Conservation (phyloP, 441 rosid species). For the Brassica hybrid region DNA sequence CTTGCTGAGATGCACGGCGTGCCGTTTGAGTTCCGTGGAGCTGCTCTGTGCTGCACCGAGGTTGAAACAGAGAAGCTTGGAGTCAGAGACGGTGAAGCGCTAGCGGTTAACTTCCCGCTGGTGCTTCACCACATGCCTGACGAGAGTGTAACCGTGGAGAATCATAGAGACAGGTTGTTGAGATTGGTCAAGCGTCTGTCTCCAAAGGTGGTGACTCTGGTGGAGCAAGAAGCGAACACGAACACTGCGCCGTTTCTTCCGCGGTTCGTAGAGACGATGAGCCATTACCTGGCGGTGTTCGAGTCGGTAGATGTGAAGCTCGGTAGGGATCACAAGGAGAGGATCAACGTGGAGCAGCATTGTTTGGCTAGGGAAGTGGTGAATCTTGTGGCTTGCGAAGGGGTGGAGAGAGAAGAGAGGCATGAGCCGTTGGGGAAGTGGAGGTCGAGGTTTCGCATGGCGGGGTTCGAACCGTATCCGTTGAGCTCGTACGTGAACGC, state of each 20-base stretch:
- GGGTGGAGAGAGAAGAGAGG: slow-evolving; percentile 88
- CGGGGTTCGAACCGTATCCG: slow-evolving; percentile 77
- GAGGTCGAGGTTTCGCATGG: slow-evolving; percentile 84
- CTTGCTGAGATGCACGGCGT: slow-evolving; percentile 73
- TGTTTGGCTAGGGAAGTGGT: slow-evolving; percentile 95
- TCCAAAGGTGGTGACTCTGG: slow-evolving; percentile 83
- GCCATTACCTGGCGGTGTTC: slow-evolving; percentile 71
- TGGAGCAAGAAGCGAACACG: slow-evolving; percentile 90
- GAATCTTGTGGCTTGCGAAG: slow-evolving; percentile 94
- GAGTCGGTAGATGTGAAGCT: slow-evolving; percentile 80
- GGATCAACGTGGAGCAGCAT: slow-evolving; percentile 91
- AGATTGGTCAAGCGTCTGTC: slow-evolving; percentile 76
- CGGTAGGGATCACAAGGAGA: slow-evolving; percentile 81
- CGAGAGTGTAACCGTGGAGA: slow-evolving; percentile 78
- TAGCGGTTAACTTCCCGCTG: slow-evolving; percentile 81
- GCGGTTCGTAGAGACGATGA: slow-evolving; percentile 73
- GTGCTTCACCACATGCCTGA: slow-evolving; percentile 93
- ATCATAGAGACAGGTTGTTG: slow-evolving; percentile 84
- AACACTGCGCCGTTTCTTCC: slow-evolving; percentile 80
- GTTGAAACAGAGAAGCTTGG: slow-evolving; percentile 68
- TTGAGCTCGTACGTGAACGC: slow-evolving; percentile 73
- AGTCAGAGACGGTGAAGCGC: slow-evolving; percentile 68
- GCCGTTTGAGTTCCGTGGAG: slow-evolving; percentile 77
- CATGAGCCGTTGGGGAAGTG: slow-evolving; percentile 88
- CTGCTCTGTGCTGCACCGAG: slow-evolving; percentile 62